Evolutionary conservation across 2,329 filamentous ascomycete genomes (phyloP), one percentile per base, ranked within the genome.

Genomic region (Magnaporthales sp.): DNA sequence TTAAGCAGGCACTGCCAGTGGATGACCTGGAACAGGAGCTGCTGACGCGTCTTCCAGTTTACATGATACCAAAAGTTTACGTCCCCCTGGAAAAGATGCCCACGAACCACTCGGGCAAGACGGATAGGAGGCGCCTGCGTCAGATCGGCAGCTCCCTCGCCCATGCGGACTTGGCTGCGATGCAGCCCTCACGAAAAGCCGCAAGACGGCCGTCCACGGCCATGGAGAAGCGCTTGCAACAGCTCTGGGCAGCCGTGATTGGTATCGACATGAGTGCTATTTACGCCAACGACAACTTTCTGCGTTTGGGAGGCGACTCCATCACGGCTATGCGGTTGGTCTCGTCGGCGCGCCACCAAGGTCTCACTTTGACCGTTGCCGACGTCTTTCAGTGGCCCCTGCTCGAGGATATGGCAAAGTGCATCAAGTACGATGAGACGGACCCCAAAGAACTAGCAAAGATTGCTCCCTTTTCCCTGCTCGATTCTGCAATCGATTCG

Each of bases 31-130:
- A 56, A 26, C 22, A 56, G 10, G 51, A 22, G n/a, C 51, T 56
- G 51, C 24, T 56, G 8, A 56, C 7, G 24, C 24, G 19, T 77
- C 75, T 80, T 1, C 78, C 78, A 1, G 71, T 75, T 32, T 83
- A 83, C 71, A 83, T 83, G 81, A 75, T 83, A 0, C 81, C 81
- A 0, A 77, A 79, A 0, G 78, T 77, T 2, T 82, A 81, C 65
- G 77, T 83, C 54, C 80, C 80, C 1, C 72, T 83, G 6, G 70
- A 73, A 10, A 71, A 75, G 22, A 82, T 83, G 75, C 81, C 81
- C 0, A 75, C 79, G 1, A 70, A 82, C 4, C 79, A 82, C 1
- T 83, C 81, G 4, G 80, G 80, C 6, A 84, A 84, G 74, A 81
- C 77, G 0, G 81, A 84, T 68, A 77, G 81, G 61, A 83, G 82